phyloP scores from a whole-genome alignment of 805 yeast genomes.

The Teunomyces atbi region DNA sequence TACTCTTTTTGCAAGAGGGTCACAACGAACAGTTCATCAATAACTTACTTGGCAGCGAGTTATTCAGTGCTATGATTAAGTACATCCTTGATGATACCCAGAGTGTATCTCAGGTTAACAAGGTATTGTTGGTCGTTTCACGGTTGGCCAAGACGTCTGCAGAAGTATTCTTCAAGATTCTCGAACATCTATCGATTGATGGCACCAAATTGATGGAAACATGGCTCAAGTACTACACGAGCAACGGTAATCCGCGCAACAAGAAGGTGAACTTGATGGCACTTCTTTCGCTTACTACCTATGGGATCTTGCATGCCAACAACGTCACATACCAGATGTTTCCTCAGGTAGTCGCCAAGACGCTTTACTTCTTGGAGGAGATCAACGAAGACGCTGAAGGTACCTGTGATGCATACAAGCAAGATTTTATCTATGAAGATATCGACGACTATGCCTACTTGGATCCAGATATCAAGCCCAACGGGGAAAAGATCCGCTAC shows the following conservation, averaged over 20 bases:
- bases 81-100: constrained; percentile 44
- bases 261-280: constrained; percentile 70
- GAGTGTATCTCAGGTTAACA: constrained; percentile 39
- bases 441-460: constrained; percentile 41
- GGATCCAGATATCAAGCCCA: constrained; percentile 40
- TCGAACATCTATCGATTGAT: constrained; percentile 29
- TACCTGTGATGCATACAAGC: constrained; percentile 34
- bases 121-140: constrained; percentile 35
- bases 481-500: constrained; percentile 43
- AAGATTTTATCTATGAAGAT: constrained; percentile 38
- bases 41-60: constrained; percentile 42
- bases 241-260: constrained; percentile 71
- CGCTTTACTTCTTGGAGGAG: constrained; percentile 63
- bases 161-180: constrained; percentile 30
- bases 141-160: constrained; percentile 36
- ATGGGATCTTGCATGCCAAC: constrained; percentile 16
- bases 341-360: constrained; percentile 28
- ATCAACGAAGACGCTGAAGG: constrained; percentile 53
- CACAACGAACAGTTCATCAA: constrained; percentile 25
- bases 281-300: constrained; percentile 48
- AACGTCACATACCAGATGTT: constrained; percentile 20
- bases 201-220: constrained; percentile 20
- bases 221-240: constrained; percentile 44
- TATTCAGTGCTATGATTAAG: constrained; percentile 41
- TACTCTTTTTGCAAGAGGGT: constrained; percentile 37